A percentile compares a stretch with the other conserved stretches of the same genome.
Conservation (phyloP, 306 rosid species). For the Gastrolobium villosum region DNA sequence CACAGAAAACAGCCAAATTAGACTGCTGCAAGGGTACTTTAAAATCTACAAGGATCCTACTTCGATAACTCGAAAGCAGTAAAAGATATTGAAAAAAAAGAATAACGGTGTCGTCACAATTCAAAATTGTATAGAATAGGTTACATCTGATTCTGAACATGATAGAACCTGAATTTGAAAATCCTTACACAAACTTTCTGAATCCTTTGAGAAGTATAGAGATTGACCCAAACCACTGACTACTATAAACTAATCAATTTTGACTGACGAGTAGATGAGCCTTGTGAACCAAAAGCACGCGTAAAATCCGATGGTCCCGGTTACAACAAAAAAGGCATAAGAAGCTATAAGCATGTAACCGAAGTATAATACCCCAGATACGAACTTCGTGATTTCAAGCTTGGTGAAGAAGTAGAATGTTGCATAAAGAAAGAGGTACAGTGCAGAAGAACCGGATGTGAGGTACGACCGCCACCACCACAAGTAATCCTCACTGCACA, state of each 20-base stretch:
- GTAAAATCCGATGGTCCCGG: conserved; percentile 94
- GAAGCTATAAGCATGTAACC: conserved; percentile 98
- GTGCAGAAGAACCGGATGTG: conserved; percentile 91
- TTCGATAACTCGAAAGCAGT: conserved; percentile 52
- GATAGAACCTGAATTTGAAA: conserved; percentile 64
- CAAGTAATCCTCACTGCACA: conserved; percentile 96
- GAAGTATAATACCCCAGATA: conserved; percentile 87
- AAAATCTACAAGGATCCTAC: conserved; percentile 31
- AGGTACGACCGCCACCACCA: conserved; percentile 99
- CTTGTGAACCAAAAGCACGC: conserved; percentile 99
- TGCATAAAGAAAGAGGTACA: conserved; percentile 94
- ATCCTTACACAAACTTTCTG: conserved; percentile 63
- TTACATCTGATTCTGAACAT: conserved; percentile 71
- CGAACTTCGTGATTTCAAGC: conserved; percentile 95
- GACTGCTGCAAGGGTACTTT: conserved; percentile 36
- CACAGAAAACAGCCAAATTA: conserved; percentile 33
- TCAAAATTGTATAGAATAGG: conserved; percentile 81
- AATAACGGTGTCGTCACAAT: conserved; percentile 63
- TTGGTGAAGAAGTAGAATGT: conserved; percentile 98
- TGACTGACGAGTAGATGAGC: conserved; percentile 98
- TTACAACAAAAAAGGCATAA: conserved; percentile 90
- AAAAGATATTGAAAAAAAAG: conserved; percentile 65
- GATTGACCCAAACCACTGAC: conserved; percentile 44
- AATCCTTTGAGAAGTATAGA: conserved; percentile 49
- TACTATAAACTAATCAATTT: conserved; percentile 70